phyloP scores from a whole-genome alignment of 148 eudicot species.

The Pouteria glomerata region DNA sequence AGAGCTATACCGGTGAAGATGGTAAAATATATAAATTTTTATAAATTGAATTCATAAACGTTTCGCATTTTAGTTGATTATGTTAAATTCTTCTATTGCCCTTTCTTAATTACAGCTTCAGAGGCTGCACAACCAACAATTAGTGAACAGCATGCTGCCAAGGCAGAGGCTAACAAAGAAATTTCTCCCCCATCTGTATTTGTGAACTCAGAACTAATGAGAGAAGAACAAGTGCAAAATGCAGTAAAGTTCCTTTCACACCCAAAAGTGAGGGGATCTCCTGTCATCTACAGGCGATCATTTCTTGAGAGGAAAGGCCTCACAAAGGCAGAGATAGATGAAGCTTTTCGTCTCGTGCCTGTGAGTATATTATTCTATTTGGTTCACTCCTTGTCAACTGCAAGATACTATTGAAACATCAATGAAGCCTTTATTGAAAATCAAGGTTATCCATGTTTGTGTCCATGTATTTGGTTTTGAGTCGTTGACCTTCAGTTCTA shows the following conservation, averaged over 20 bases:
- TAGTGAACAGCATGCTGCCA: slow-evolving; percentile 28
- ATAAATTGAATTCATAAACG: background rate
- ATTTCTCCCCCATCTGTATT: slow-evolving; percentile 56
- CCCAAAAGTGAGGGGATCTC: slow-evolving; percentile 91
- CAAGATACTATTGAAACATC: background rate
- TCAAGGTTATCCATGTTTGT: background rate
- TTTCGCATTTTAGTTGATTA: background rate
- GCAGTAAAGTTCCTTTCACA: slow-evolving; percentile 92
- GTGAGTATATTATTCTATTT: slow-evolving; percentile 38
- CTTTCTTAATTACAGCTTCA: slow-evolving; percentile 24
- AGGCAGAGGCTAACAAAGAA: slow-evolving; percentile 38
- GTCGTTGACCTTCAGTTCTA: background rate
- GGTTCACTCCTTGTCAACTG: background rate
- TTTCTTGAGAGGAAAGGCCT: slow-evolving; percentile 97
- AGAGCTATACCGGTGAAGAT: background rate
- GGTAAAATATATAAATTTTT: background rate
- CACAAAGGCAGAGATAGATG: slow-evolving; percentile 96
- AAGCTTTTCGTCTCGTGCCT: slow-evolving; percentile 96
- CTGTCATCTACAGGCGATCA: slow-evolving; percentile 80
- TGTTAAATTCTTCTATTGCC: background rate
- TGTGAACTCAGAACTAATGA: slow-evolving; percentile 75
- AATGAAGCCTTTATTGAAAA: background rate
- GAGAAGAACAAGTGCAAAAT: slow-evolving; percentile 93
- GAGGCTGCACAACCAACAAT: slow-evolving; percentile 28
- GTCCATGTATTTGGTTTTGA: background rate